Evolutionary conservation across 495 filamentous ascomycete species (phyloP).

Genomic region (Aspergillus wentii): DNA sequence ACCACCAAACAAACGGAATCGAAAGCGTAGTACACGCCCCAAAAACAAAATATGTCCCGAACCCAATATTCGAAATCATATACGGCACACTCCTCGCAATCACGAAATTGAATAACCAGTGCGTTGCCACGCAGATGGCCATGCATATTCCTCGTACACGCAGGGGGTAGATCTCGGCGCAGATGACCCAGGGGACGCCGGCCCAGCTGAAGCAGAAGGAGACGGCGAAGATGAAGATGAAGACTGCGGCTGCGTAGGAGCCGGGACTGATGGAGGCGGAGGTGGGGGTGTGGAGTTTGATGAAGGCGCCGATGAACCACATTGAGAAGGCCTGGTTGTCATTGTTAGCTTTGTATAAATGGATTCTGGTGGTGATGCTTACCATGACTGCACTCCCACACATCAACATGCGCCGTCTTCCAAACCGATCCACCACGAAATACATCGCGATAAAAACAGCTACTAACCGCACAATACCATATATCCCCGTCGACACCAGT

Average conservation of each 20-base stretch:
- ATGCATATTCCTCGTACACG: constrained; percentile 47
- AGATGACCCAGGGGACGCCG: constrained; percentile 52
- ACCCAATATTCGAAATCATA: constrained; percentile 30
- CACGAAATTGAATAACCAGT: constrained; percentile 16
- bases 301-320: constrained; percentile 57
- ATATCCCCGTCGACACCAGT: constrained; percentile 15
- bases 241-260: constrained; percentile 49
- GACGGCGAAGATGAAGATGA: constrained; percentile 63
- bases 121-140: constrained; percentile 26
- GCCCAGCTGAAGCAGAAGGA: constrained; percentile 64
- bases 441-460: constrained; percentile 11
- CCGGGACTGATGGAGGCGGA: constrained; percentile 25
- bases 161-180: constrained; percentile 33
- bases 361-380: too few relatives aligned
- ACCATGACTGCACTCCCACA: constrained; percentile 2
- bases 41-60: constrained; percentile 41
- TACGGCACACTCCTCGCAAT: constrained; percentile 12
- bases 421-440: constrained; percentile 16
- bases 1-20: constrained; percentile 48
- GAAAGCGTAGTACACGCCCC: constrained; percentile 21
- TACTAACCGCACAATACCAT: constrained; percentile 12
- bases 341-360: too few relatives aligned
- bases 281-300: constrained; percentile 45
- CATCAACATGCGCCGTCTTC: constrained; percentile 9
- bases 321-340: constrained; percentile 38